These are phyloP conservation scores for Gnetum montanum DNA, from an alignment of 75 land plant species.

Conservation along the genomic window DNA sequence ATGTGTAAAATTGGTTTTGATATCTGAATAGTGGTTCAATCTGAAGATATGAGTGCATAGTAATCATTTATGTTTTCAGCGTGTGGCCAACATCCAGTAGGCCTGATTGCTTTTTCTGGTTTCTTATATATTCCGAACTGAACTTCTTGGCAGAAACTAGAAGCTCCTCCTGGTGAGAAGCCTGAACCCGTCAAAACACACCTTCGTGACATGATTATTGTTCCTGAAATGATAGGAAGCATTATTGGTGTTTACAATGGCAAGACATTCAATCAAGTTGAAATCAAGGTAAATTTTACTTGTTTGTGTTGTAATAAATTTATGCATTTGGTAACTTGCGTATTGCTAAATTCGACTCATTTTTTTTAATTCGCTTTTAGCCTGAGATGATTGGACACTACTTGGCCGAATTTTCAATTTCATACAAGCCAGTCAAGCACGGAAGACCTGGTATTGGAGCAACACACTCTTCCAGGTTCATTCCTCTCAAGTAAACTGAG, in stretches of 20 bases:
- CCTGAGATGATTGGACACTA: slow-evolving; percentile 96
- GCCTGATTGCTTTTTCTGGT: neutral
- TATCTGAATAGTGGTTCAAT: no score
- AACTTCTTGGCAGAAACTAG: slow-evolving; percentile 72
- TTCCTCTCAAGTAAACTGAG: slow-evolving; percentile 89
- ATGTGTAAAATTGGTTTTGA: no score
- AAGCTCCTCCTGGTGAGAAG: slow-evolving; percentile 95
- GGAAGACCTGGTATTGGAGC: slow-evolving; percentile 99
- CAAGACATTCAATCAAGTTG: slow-evolving; percentile 95
- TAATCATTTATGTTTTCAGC: no score
- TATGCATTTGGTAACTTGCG: slow-evolving; percentile 12
- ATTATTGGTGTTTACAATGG: slow-evolving; percentile 96
- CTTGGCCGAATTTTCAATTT: slow-evolving; percentile 91
- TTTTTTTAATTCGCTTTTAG: slow-evolving; percentile 11
- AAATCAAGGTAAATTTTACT: slow-evolving; percentile 55
- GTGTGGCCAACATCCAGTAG: no score
- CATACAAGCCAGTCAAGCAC: slow-evolving; percentile 97
- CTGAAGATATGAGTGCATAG: no score
- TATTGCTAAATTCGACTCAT: slow-evolving; percentile 20
- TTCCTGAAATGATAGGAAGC: slow-evolving; percentile 98
- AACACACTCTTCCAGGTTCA: slow-evolving; percentile 94
- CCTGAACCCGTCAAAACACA: slow-evolving; percentile 92
- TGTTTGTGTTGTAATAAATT: neutral
- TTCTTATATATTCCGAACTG: neutral
- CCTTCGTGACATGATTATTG: slow-evolving; percentile 90